Evolutionary conservation across 108 stramenopile genomes (phyloP), one percentile per base, ranked within the genome.

Genomic region (Chaetoceros tenuissimus): DNA sequence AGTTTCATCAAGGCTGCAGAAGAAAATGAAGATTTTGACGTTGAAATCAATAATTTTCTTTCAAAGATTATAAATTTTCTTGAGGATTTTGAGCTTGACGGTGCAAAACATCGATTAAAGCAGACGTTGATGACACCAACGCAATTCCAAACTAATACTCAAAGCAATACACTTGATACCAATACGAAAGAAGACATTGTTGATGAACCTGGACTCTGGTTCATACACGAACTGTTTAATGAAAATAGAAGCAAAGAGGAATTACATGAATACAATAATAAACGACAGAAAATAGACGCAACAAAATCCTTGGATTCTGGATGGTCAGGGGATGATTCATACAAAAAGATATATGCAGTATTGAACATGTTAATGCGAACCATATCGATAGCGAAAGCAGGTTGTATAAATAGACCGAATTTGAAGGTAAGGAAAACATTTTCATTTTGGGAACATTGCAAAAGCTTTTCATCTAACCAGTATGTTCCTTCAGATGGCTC

Each of bases 1-100:
- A 85, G 86, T 61, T 74, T 92, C 24, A 63, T 85, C 30, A 82
- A 75, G 58, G 91, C 91, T 1, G 80, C 84, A 30, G 84, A 82
- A 51, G 78, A 79, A 10, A 85, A 86, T 49, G 69, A 80, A n/a
- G 82, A 80, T 34, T 88, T 88, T 72, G 89, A 91, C 62, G 65
- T 59, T 34, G 85, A 80, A 31, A 64, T 84, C 48, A 84, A 92
- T 60, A 73, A 81, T 49, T 86, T 84, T 55, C 53, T 92, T 1
- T 49, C 74, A 30, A 65, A 73, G 31, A 55, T 85, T 7, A 81
- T 92, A 40, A 66, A 59, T 22, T 73, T 92, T 49, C 60, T 92
- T 2, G 83, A 92, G 43, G 67, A 67, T 16, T 55, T 80, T 24
- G 82, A 84, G 21, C 27, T 54, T 22, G 48, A 24, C 18, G 23